Percentiles rank a stretch among this genome's conserved stretches.
phyloP scores from a whole-genome alignment of 1,284 basidiomycete genomes.

The Heliocybe sulcata region DNA sequence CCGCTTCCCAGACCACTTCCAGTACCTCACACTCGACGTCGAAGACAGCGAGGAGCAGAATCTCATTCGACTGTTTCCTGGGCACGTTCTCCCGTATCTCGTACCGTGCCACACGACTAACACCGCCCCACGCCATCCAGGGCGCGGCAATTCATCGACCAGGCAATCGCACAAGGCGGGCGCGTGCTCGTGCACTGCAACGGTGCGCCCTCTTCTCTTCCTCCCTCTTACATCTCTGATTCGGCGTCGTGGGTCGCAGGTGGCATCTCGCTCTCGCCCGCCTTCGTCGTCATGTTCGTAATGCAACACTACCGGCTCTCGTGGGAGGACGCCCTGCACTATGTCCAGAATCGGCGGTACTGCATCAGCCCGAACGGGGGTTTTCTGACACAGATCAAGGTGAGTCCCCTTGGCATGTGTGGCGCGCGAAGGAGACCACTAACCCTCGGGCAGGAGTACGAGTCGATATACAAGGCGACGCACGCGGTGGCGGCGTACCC shows the following conservation, averaged over 20 bases:
- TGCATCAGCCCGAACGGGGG: constrained; percentile 87
- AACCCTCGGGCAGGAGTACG: constrained; percentile 80
- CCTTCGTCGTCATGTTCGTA: constrained; percentile 88
- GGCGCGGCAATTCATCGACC: constrained; percentile 75
- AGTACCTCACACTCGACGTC: constrained; percentile 80
- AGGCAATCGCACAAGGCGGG: constrained; percentile 60
- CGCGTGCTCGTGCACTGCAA: constrained; percentile 89
- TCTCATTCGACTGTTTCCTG: constrained; percentile 76
- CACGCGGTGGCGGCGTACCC: constrained; percentile 58
- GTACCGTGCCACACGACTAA: constrained; percentile 4
- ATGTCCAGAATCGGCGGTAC: constrained; percentile 85
- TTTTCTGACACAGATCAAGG: constrained; percentile 85
- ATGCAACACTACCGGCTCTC: constrained; percentile 78
- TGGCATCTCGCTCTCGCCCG: constrained; percentile 81
- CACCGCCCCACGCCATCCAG: constrained; percentile 26
- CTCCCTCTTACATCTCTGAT: constrained; percentile 6
- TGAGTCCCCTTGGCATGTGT: constrained; percentile 19
- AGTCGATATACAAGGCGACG: constrained; percentile 79
- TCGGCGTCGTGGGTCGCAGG: constrained; percentile 33
- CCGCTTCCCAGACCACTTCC: constrained; percentile 76
- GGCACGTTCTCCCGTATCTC: constrained; percentile 33
- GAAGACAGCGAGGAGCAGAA: constrained; percentile 90
- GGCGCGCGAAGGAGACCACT: too few species aligned
- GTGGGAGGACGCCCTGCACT: constrained; percentile 79
- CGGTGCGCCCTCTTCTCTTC: constrained; percentile 38